Base-by-base conservation (phyloP, 495 filamentous ascomycete genomes). In the Terfezia boudieri region DNA sequence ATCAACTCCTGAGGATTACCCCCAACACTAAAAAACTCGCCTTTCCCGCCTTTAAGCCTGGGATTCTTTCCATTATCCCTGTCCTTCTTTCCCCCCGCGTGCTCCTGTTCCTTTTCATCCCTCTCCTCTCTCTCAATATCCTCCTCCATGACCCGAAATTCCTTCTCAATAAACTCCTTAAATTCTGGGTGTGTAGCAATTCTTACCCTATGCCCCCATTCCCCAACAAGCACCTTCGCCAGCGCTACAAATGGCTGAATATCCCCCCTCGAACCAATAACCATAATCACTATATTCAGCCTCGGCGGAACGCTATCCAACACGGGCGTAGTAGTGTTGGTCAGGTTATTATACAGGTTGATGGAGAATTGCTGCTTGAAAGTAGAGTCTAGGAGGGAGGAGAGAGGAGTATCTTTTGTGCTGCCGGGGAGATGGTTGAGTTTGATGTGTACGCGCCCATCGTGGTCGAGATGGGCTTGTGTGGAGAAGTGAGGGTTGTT, bases 271-370 rank as follows among this genome's bases (percentile, higher is more conserved):
- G 77, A 82, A 0, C 83, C 83, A 54, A 87, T 83, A 7, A 87
- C 82, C 72, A 85, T 84, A 23, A 87, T 75, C 0, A 86, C 83
- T 14, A 87, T 79, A 61, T 84, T 86, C 20, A 87, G 62, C 35
- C 61, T 72, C 6, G 80, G 76, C 8, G 65, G 63, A 10, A 55
- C 58, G 41, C 3, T 20, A 46, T 14, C 41, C 4, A 46, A 20
- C 3, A 14, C 17, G 3, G 41, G 41, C 7, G 2, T 23, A 23
- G 12, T 26, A 4, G 5, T 12, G 12, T 20, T 32, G 8, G 20
- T 8, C 35, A 36, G 23, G 9, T 35, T 9, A 20, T 37, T 36
- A 14, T 52, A 3, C 8, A 23, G n/a, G 11, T 54, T n/a, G 3
- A 43, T 8, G 1, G 17, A n/a, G 6, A 74, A 57, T 50, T 72